Base-by-base conservation (phyloP, 495 filamentous ascomycete species). In the Tuber brumale region DNA sequence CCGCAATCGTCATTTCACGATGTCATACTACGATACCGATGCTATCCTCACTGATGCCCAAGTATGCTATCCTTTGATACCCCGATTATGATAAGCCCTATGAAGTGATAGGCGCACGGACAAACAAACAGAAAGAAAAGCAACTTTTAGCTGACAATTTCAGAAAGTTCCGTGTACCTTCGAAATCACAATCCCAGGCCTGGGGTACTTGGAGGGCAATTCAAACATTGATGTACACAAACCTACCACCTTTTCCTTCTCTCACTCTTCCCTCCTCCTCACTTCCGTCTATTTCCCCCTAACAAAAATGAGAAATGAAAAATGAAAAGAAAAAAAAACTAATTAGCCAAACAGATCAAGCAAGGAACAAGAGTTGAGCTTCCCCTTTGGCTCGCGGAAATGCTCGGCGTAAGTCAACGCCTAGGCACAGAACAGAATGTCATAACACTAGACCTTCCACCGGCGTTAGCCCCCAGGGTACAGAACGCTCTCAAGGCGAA, bases 91-190 rank as follows among this genome's bases (percentile, higher is more conserved):
- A 71, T 72, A 42, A 19, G 48, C 41, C 73, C 39, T 77, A 3
- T 69, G 44, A 23, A 44, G 43, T 57, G 35, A 74, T 69, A 41
- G 19, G 42, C 42, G 45, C 70, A 27, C 23, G 18, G 21, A 70
- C 78, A 73, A 75, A 69, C 71, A 72, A 37, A 66, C 45, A 43
- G 19, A 71, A 70, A 46, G 69, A 74, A 18, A 35, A 66, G 31
- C 12, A 66, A 31, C 3, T 21, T 21, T 71, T 75, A 45, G 57
- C 74, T n/a, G 70, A 70, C 44, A 39, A 37, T 57, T 44, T 21
- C 83, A 98, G 92, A 97, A 97, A 92, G 88, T 97, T 31, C 95
- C 95, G 70, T 96, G 94, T 83, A 97, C 91, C 74, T 97, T 98
- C 83, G 91, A 96, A 78, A 89, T 97, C 77, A 91, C 93, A 66